Evolutionary conservation across 2,329 filamentous ascomycete genomes (phyloP).

Genomic region (Sarocladium strictum): DNA sequence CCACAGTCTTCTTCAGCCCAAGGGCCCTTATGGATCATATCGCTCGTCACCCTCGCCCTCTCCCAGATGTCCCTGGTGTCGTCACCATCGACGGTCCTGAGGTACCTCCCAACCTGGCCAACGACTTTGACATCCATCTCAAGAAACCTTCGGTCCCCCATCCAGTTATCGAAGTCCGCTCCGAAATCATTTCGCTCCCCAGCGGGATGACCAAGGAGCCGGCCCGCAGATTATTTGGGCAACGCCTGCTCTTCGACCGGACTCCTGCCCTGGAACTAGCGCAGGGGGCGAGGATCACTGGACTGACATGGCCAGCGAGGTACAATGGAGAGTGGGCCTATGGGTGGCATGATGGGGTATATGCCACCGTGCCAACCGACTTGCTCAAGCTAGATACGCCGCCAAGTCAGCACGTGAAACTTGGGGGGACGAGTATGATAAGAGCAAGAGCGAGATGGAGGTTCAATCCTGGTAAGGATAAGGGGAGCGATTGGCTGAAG

Average conservation of each 20-base stretch:
- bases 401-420: constrained; percentile 37
- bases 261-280: constrained; percentile 40
- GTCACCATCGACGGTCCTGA: constrained; percentile 39
- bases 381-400: constrained; percentile 42
- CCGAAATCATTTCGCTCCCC: constrained; percentile 35
- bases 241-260: constrained; percentile 38
- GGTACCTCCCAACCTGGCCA: constrained; percentile 32
- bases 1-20: constrained; percentile 50
- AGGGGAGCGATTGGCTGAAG: constrained; percentile 45
- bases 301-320: constrained; percentile 43
- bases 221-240: constrained; percentile 40
- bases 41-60: constrained; percentile 45
- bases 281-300: constrained; percentile 42
- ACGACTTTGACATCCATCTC: constrained; percentile 51
- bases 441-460: constrained; percentile 47
- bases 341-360: constrained; percentile 49
- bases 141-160: constrained; percentile 32
- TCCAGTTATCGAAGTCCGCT: constrained; percentile 33
- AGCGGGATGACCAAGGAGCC: constrained; percentile 40
- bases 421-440: constrained; percentile 39
- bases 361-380: constrained; percentile 44
- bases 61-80: constrained; percentile 43
- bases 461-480: constrained; percentile 38
- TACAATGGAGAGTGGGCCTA: constrained; percentile 52
- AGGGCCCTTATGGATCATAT: constrained; percentile 48